phyloP scores from a whole-genome alignment of 2,329 filamentous ascomycete species.

The Ceratocystis lukuohia region DNA sequence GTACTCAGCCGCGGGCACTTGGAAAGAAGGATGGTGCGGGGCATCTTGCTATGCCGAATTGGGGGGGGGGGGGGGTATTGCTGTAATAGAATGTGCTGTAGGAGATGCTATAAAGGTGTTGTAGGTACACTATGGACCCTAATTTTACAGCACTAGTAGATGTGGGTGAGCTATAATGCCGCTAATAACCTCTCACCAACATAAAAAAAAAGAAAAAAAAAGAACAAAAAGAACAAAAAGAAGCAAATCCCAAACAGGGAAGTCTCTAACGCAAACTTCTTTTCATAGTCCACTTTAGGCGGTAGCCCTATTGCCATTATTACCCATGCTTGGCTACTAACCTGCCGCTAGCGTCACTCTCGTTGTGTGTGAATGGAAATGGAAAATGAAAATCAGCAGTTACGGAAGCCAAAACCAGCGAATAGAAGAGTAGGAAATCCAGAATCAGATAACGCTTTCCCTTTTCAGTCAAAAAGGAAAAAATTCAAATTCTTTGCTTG shows the following conservation, averaged over 20 bases:
- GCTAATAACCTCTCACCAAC: background rate
- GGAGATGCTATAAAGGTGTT: too few relatives aligned
- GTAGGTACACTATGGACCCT: too few relatives aligned
- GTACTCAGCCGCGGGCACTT: conserved; percentile 14
- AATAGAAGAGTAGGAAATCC: background rate
- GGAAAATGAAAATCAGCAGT: background rate
- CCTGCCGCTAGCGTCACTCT: background rate
- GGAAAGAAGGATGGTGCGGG: conserved; percentile 32
- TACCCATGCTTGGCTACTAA: background rate
- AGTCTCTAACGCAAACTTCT: background rate
- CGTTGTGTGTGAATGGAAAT: background rate
- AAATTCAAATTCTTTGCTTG: background rate
- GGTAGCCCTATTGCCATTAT: background rate
- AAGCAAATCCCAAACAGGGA: background rate
- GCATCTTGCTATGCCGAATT: conserved; percentile 26
- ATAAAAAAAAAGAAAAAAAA: background rate
- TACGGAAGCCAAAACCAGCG: background rate
- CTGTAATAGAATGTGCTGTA: too few relatives aligned
- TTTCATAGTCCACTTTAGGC: background rate
- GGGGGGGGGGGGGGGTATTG: too few relatives aligned
- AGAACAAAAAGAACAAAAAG: background rate
- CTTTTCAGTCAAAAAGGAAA: background rate
- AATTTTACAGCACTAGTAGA: too few relatives aligned
- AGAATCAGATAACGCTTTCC: background rate
- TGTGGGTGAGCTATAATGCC: too few relatives aligned